Percentiles rank a stretch among this genome's conserved stretches.
Conservation (phyloP, 371 early-diverging fungal genomes). For the Capillidium heterosporum region DNA sequence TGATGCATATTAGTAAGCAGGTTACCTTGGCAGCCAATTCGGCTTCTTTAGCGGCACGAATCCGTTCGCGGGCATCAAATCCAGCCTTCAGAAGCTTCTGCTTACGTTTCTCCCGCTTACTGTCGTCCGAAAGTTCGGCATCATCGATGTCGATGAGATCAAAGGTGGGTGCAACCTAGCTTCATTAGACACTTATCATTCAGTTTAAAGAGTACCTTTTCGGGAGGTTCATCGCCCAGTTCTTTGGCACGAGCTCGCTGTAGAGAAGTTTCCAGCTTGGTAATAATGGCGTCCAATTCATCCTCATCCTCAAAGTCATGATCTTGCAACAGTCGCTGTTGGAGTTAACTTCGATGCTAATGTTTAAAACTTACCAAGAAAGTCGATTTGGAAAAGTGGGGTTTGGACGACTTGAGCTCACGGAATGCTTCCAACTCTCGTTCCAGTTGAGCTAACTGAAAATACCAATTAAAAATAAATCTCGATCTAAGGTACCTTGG, state of each 20-base stretch:
- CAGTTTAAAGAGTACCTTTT: constrained; percentile 28
- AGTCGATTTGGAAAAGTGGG: constrained; percentile 1
- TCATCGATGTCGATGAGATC: constrained; percentile 64
- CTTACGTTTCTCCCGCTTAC: constrained; percentile 66
- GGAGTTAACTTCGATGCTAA: too few species aligned
- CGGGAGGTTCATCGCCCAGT: constrained; percentile 56
- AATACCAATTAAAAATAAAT: not conserved
- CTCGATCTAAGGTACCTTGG: constrained; percentile 33
- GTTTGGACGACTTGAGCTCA: constrained; percentile 4
- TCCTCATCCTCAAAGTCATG: constrained; percentile 47
- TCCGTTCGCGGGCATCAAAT: constrained; percentile 60
- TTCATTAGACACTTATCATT: not conserved
- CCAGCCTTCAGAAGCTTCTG: constrained; percentile 65
- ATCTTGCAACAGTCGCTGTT: constrained; percentile 32
- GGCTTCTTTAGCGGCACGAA: constrained; percentile 59
- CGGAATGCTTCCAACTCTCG: not conserved
- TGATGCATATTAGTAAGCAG: not conserved
- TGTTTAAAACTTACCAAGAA: constrained; percentile 4
- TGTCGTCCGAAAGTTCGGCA: constrained; percentile 50
- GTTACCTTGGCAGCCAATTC: constrained; percentile 32
- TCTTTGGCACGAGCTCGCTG: constrained; percentile 57
- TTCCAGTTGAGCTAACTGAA: constrained; percentile 6
- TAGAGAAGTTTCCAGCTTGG: constrained; percentile 40
- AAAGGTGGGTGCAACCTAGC: constrained; percentile 46
- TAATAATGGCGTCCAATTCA: constrained; percentile 52